Base-by-base conservation (phyloP, 2,329 filamentous ascomycete species). In the Scleromitrula shiraiana region DNA sequence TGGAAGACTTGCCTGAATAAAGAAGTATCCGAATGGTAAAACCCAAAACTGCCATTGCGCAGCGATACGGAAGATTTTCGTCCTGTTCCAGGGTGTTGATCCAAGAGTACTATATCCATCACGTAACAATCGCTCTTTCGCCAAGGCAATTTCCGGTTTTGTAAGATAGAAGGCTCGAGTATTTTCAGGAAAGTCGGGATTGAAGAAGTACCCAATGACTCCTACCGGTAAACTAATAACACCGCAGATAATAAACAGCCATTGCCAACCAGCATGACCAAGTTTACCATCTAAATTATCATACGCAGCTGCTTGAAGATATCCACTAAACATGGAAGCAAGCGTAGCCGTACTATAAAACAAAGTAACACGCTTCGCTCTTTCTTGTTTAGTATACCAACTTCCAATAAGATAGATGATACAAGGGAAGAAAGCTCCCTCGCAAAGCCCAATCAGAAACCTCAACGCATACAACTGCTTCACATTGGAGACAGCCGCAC, bases 171-270 rank as follows among this genome's bases (percentile, higher is more conserved):
- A 67, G 1, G 68, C 68, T 26, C 53, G 60, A 1, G 65, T 68
- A 8, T 63, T 70, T 33, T 62, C 60, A 5, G 68, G 69, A 0
- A 68, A 68, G 45, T 71, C 65, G 1, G 68, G 67, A 47, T 68
- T 68, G 48, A 68, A 63, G 9, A 73, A 46, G 53, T 73, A 72
- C 20, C 75, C 75, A 49, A 75, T 75, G 2, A 76, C 32, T 2
- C 74, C 75, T 2, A 79, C 65, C 0, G 76, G 75, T 2, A 79
- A 46, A 6, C 73, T 76, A 46, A 80, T 73, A 17, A 76, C 62
- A 1, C 74, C 74, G 51, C 77, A 75, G 32, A 76, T 68, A 24
- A 67, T 64, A 39, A 71, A 74, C 3, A 72, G 61, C 70, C 69
- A 73, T 44, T 68, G 64, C 70, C 69, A 73, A 0, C 67, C 71